Conservation (phyloP, 306 rosid species). For the Canavalia gladiata region DNA sequence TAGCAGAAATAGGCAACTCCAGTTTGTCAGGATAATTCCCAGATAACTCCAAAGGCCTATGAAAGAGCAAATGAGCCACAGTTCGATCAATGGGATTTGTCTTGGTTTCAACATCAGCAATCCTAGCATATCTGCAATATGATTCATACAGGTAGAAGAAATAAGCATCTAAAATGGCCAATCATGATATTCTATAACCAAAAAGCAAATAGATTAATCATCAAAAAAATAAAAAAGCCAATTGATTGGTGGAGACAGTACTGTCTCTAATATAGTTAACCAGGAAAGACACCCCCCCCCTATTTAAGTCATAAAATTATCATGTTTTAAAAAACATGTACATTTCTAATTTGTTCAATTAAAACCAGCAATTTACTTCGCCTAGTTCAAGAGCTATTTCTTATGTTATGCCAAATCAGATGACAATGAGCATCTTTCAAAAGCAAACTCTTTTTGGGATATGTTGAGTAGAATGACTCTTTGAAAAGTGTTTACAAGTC, state of each 20-base stretch:
- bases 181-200: conserved; percentile 28
- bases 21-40: conserved; percentile 58
- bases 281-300: neutral
- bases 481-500: too few relatives aligned
- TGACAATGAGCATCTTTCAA: too few relatives aligned
- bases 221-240: too few relatives aligned
- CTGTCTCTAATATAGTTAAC: conserved; percentile 13
- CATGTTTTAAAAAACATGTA: too few relatives aligned
- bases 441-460: too few relatives aligned
- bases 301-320: neutral
- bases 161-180: conserved; percentile 14
- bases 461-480: too few relatives aligned
- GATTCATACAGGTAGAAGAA: conserved; percentile 34
- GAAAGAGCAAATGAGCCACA: conserved; percentile 89
- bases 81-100: conserved; percentile 84
- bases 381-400: neutral
- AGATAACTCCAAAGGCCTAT: conserved; percentile 62
- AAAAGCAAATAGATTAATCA: neutral
- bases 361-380: neutral
- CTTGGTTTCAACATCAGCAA: conserved; percentile 68
- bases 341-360: neutral
- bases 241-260: neutral
- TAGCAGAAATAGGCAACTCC: conserved; percentile 57
- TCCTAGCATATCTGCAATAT: conserved; percentile 52
- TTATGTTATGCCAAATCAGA: too few relatives aligned